Conservation (phyloP, 345 rosid genomes). For the Sisymbrium irio region DNA sequence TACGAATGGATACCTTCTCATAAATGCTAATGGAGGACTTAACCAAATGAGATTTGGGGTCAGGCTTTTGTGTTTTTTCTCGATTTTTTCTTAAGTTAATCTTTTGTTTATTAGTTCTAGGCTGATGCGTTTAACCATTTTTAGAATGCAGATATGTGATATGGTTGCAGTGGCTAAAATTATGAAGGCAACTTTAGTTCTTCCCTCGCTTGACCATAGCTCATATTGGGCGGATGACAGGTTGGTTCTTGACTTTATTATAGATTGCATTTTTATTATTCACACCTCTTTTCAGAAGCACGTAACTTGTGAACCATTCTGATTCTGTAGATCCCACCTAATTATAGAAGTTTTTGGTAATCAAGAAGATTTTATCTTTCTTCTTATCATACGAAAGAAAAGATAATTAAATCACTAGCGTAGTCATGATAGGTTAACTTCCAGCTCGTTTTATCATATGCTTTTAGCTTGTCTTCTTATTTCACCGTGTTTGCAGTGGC, state of each 20-base stretch:
- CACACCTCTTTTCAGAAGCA: neutral
- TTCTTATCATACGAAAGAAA: neutral
- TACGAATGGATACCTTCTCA: constrained; percentile 80
- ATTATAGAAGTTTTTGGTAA: neutral
- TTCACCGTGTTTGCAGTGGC: constrained; percentile 50
- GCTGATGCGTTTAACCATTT: constrained; percentile 48
- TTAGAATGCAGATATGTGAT: constrained; percentile 93
- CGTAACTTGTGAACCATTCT: neutral
- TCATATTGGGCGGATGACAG: constrained; percentile 97
- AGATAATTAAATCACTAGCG: neutral
- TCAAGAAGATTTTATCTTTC: neutral
- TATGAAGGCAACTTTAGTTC: constrained; percentile 88
- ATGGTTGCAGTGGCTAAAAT: constrained; percentile 92
- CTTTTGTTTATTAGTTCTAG: constrained; percentile 13
- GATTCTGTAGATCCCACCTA: neutral
- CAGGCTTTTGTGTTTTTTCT: constrained; percentile 49
- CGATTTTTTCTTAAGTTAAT: constrained; percentile 15
- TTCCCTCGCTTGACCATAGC: constrained; percentile 89
- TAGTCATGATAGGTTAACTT: neutral
- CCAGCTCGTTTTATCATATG: constrained; percentile 10
- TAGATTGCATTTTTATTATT: neutral
- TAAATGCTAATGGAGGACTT: constrained; percentile 96
- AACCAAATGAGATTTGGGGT: constrained; percentile 99
- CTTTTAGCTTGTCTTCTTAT: constrained; percentile 1
- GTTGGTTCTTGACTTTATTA: constrained; percentile 28